Percentiles rank a stretch among this genome's conserved stretches.
phyloP scores from a whole-genome alignment of 2,329 filamentous ascomycete species.

The Aspergillus melleus region DNA sequence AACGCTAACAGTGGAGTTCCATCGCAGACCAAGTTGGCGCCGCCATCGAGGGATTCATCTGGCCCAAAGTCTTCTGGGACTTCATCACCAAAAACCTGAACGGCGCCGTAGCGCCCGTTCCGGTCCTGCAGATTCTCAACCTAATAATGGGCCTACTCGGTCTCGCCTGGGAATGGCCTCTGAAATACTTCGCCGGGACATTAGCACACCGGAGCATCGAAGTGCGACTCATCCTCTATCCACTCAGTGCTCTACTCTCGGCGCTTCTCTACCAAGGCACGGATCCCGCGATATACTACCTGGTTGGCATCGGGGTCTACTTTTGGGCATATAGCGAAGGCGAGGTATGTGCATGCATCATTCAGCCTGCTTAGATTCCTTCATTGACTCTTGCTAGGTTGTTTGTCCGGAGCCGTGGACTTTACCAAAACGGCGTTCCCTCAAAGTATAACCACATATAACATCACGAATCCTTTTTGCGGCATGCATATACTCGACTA shows the following conservation, averaged over 20 bases:
- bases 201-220: constrained; percentile 84
- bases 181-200: constrained; percentile 73
- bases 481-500: background rate
- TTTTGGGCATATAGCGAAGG: constrained; percentile 98
- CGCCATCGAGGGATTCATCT: constrained; percentile 86
- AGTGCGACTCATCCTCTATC: constrained; percentile 77
- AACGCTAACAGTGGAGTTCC: background rate
- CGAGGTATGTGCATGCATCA: constrained; percentile 65
- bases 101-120: constrained; percentile 79
- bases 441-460: constrained; percentile 13
- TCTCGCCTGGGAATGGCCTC: constrained; percentile 88
- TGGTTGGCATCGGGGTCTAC: constrained; percentile 81
- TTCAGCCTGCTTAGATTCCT: background rate
- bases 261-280: constrained; percentile 87
- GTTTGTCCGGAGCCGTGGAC: constrained; percentile 71
- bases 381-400: constrained; percentile 47
- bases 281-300: constrained; percentile 88
- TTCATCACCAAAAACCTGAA: constrained; percentile 91
- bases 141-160: constrained; percentile 75
- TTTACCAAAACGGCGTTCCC: constrained; percentile 49
- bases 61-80: constrained; percentile 99
- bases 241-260: constrained; percentile 71
- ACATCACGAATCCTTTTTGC: background rate
- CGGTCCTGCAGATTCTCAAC: constrained; percentile 86
- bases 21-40: constrained; percentile 80